Percentiles rank a stretch among this genome's conserved stretches.
Conservation (phyloP, 2,329 filamentous ascomycete species). For the Alternaria panax region DNA sequence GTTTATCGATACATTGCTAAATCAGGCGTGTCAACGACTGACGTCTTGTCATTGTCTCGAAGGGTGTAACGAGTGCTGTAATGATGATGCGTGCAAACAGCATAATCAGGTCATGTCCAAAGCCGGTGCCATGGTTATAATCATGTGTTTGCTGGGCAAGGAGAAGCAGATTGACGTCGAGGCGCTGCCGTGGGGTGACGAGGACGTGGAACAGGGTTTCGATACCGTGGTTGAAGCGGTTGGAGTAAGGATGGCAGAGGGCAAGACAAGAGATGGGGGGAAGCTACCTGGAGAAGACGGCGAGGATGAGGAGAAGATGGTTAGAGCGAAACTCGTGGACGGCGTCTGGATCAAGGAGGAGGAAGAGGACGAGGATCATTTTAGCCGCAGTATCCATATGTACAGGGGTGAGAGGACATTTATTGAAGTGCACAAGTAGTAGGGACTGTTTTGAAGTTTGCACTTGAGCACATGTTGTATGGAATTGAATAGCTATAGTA, state of each 20-base stretch:
- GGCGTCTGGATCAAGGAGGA: slow-evolving; percentile 52
- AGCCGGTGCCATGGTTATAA: slow-evolving; percentile 80
- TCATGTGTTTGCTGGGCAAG: slow-evolving; percentile 76
- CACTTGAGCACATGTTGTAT: neutral
- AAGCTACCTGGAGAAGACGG: slow-evolving; percentile 56
- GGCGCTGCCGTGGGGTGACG: slow-evolving; percentile 83
- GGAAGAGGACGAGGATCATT: slow-evolving; percentile 45
- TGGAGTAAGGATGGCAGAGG: slow-evolving; percentile 63
- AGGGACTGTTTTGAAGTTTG: neutral
- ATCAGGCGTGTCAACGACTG: slow-evolving; percentile 77
- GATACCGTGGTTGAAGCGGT: slow-evolving; percentile 82
- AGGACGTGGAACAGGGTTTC: slow-evolving; percentile 72
- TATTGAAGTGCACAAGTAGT: slow-evolving; percentile 41
- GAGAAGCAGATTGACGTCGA: slow-evolving; percentile 83
- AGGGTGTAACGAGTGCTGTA: slow-evolving; percentile 91
- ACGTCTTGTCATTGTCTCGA: slow-evolving; percentile 77
- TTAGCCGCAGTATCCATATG: slow-evolving; percentile 43
- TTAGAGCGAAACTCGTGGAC: slow-evolving; percentile 46
- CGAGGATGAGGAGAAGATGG: slow-evolving; percentile 53
- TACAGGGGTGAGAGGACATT: slow-evolving; percentile 45
- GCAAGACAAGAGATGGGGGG: slow-evolving; percentile 35
- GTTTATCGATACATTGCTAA: slow-evolving; percentile 80
- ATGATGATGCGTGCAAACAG: slow-evolving; percentile 82
- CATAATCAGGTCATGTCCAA: slow-evolving; percentile 94
- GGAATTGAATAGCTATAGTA: neutral